Evolutionary conservation across 805 yeast species (phyloP).

Genomic region (Monosporozyma aerobia): DNA sequence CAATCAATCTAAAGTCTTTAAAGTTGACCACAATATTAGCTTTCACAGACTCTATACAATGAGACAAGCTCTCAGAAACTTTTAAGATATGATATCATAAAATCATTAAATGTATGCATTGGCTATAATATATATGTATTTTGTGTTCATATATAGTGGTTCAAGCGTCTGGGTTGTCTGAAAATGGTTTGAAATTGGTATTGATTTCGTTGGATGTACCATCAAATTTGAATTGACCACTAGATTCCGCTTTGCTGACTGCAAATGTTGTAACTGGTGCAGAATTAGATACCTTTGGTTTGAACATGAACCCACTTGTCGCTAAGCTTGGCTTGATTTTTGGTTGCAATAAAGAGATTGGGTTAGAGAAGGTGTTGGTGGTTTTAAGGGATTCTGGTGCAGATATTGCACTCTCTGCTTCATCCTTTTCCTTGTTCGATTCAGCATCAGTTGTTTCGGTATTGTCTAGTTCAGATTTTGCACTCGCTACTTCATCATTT

Average conservation of each 20-base stretch:
- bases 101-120: background rate
- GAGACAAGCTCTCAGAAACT: no score
- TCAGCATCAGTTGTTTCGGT: background rate
- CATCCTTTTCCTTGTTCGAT: background rate
- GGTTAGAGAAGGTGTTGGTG: background rate
- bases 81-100: background rate
- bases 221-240: slow-evolving; percentile 26
- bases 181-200: slow-evolving; percentile 32
- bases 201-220: slow-evolving; percentile 13
- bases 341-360: background rate
- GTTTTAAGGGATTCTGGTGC: background rate
- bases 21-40: no score
- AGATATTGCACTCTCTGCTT: background rate
- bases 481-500: background rate
- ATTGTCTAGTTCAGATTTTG: background rate
- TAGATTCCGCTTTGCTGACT: slow-evolving; percentile 32
- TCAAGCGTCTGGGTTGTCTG: slow-evolving; percentile 17
- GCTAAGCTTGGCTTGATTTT: background rate
- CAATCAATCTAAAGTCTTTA: no score
- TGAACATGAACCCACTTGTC: background rate
- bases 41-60: no score
- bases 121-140: background rate
- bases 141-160: no score
- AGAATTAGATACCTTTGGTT: slow-evolving; percentile 17
- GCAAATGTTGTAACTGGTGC: slow-evolving; percentile 24